phyloP scores from a whole-genome alignment of 768 basidiomycete genomes.

The Lactifluus rugatus region DNA sequence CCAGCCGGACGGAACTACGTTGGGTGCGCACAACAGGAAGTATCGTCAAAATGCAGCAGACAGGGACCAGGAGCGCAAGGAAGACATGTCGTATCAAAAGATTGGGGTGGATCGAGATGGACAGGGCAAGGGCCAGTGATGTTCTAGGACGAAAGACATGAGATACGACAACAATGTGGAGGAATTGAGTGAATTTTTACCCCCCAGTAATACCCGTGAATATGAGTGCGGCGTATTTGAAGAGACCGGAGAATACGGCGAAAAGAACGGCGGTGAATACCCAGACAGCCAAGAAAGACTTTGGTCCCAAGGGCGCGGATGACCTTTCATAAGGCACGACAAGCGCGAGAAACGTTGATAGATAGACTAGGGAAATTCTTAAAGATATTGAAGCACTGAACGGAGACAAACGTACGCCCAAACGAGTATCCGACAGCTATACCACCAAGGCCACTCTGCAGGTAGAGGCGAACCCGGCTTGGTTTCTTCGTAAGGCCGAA shows the following conservation, averaged over 20 bases:
- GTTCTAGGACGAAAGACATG: constrained; percentile 25
- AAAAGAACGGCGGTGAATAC: constrained; percentile 41
- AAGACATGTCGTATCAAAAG: constrained; percentile 41
- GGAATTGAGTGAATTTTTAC: constrained; percentile 27
- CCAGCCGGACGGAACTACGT: constrained; percentile 41
- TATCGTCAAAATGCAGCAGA: constrained; percentile 34
- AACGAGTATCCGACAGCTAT: constrained; percentile 47
- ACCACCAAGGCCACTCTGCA: constrained; percentile 60
- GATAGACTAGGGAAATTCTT: constrained; percentile 35
- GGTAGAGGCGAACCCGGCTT: constrained; percentile 29
- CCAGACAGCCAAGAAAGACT: constrained; percentile 53
- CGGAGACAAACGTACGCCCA: constrained; percentile 37
- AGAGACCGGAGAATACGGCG: constrained; percentile 44
- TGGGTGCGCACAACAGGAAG: constrained; percentile 39
- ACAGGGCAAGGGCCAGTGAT: constrained; percentile 39
- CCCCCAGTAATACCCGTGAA: constrained; percentile 47
- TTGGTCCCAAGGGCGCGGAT: constrained; percentile 35
- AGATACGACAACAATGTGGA: not conserved
- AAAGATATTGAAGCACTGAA: constrained; percentile 3
- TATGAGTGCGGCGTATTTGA: constrained; percentile 39
- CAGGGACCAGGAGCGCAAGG: constrained; percentile 28
- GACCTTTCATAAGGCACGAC: constrained; percentile 44
- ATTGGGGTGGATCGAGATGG: constrained; percentile 46
- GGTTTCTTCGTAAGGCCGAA: constrained; percentile 18
- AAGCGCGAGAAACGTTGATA: constrained; percentile 50